Evolutionary conservation across 2,329 filamentous ascomycete species (phyloP), one percentile per base, ranked within the genome.

Genomic region (Ambrosiella xylebori): DNA sequence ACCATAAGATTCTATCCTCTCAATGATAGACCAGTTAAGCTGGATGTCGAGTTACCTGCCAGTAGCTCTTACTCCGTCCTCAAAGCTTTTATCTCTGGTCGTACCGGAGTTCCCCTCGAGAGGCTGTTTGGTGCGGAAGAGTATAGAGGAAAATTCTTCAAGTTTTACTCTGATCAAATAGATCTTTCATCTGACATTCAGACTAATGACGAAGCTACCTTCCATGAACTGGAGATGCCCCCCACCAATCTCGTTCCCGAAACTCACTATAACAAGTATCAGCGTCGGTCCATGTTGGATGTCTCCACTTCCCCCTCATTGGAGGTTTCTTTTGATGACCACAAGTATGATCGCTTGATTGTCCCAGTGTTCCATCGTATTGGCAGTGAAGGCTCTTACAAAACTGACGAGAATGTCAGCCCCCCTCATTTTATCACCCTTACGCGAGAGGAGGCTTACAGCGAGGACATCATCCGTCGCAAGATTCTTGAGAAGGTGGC

Each of bases 71-170:
- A 91, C 62, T 80, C 80, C 61, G 69, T 72, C 3, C 67, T 94
- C 61, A 91, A 90, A 68, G 77, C 80, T 56, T 84, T 79, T 65
- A 71, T 91, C 40, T 82, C 84, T n/a, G 76, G 74, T 55, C 79
- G 83, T 54, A 79, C 82, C 1, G 84, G 79, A 40, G 76, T 90
- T 44, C 80, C 77, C 58, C 67, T 75, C 54, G 76, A 82, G 53
- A 78, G 80, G 11, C 67, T 96, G n/a, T 81, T 95, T 66, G 82
- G 84, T 12, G 84, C 81, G 1, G 93, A 98, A 65, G 81, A 94
- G 55, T 95, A 88, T 68, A 85, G 81, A 64, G 76, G 81, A 63
- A 88, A 84, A 64, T 90, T 96, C 69, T 97, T 90, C 74, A 91
- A 89, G 66, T 77, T 88, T 54, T 89, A 93, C 63, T 79, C 88